Percentiles rank a stretch among this genome's conserved stretches.
phyloP scores from a whole-genome alignment of 305 asterid genomes.

The Coffea humblotiana region DNA sequence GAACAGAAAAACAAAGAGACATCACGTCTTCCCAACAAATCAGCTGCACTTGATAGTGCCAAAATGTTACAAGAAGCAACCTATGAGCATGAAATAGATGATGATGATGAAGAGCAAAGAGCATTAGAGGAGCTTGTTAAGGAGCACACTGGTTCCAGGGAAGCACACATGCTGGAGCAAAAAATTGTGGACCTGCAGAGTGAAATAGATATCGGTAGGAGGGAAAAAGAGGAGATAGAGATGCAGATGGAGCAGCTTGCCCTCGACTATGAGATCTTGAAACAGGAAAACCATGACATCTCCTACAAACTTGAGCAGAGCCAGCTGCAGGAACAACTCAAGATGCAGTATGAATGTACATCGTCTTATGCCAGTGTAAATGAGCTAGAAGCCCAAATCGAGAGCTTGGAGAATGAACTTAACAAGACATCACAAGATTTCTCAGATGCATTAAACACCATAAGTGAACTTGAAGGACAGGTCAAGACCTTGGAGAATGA shows the following conservation, averaged over 20 bases:
- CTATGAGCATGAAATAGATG: conserved; percentile 28
- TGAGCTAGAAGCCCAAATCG: conserved; percentile 74
- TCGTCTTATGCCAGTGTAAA: conserved; percentile 46
- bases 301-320: conserved; percentile 78
- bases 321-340: conserved; percentile 82
- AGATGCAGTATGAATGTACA: conserved; percentile 89
- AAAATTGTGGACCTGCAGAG: conserved; percentile 72
- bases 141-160: conserved; percentile 69
- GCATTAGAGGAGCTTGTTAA: conserved; percentile 76
- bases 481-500: conserved; percentile 70
- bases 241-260: conserved; percentile 99
- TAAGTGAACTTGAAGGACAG: conserved; percentile 44
- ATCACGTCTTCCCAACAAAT: conserved; percentile 31
- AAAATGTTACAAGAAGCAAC: conserved; percentile 29
- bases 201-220: conserved; percentile 68
- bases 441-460: conserved; percentile 30
- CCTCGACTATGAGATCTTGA: conserved; percentile 89
- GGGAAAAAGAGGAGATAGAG: conserved; percentile 84
- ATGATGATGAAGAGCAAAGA: conserved; percentile 77
- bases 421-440: conserved; percentile 29
- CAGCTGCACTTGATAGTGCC: conserved; percentile 21
- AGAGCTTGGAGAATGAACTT: conserved; percentile 54
- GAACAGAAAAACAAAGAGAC: conserved; percentile 67
- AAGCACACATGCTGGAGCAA: conserved; percentile 63
- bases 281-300: conserved; percentile 91